Evolutionary conservation across 2,329 filamentous ascomycete genomes (phyloP), one percentile per base, ranked within the genome.

Genomic region (Xylariaceae sp.): DNA sequence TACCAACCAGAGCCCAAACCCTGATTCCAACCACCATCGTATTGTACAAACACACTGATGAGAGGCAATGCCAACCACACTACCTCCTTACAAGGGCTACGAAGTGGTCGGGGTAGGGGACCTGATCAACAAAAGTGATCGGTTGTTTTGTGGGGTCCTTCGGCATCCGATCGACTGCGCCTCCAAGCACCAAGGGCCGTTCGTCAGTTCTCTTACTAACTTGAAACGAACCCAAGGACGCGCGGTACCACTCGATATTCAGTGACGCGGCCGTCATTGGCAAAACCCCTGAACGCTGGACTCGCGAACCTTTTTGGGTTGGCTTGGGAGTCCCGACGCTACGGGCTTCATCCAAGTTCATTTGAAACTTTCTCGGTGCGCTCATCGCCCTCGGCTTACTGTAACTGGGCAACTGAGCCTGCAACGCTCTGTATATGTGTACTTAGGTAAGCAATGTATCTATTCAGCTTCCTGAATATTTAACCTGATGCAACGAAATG

Each of bases 181-280:
- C 60, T 60, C 60, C 52, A 40, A 48, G 32, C 50, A 53, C 50
- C 49, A 46, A n/a, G n/a, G n/a, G n/a, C n/a, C n/a, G n/a, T n/a
- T 62, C 60, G 60, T 62, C 54, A 62, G 57, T 57, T n/a, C 44
- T 48, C 54, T 60, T 44, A 20, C 19, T 37, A 37, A 60, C 45
- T 56, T 62, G 60, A 62, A 62, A 62, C 60, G 48, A 45, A n/a
- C n/a, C 6, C 52, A 45, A 53, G 55, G 60, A 50, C 54, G 51
- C 54, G 47, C 45, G 26, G 46, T 18, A 32, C 52, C 20, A 50
- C 52, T 61, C 59, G 51, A 59, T 32, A 54, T 60, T 29, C 49
- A 42, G 48, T 40, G 37, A 48, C 51, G 54, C 46, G 43, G 48
- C 48, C 43, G 40, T 10, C 6, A 37, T 37, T 37, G 12, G 6